A percentile compares a stretch with the other conserved stretches of the same genome.
These are phyloP conservation scores for Cladosporium sp. DNA, from an alignment of 2,329 filamentous ascomycete species.

Conservation along the genomic window DNA sequence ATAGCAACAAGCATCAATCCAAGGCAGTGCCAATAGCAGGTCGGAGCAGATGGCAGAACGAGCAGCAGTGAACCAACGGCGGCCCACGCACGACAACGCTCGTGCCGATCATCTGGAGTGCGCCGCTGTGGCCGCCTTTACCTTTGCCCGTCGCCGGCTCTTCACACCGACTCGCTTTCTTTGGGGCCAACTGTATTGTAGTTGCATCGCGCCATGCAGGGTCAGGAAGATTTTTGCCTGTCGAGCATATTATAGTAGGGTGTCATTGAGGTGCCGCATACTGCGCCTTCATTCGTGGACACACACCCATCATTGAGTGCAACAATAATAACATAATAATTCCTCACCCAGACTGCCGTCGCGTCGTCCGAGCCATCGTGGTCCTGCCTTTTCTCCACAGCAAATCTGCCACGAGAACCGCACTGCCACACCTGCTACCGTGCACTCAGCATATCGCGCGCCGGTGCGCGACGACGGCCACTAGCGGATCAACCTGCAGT, in stretches of 20 bases:
- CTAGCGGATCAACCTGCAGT: constrained; percentile 17
- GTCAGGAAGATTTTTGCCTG: constrained; percentile 3
- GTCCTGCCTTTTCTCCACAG: constrained; percentile 11
- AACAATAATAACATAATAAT: neutral
- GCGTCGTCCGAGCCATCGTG: constrained; percentile 1
- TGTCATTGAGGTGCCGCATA: neutral
- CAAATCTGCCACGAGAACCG: constrained; percentile 15
- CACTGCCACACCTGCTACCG: constrained; percentile 16
- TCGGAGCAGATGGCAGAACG: neutral
- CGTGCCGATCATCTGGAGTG: constrained; percentile 9
- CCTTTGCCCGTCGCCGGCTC: constrained; percentile 8
- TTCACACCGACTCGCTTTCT: constrained; percentile 20
- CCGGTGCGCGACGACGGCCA: constrained; percentile 10
- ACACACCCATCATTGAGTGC: neutral
- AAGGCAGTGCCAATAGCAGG: neutral
- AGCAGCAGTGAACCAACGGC: constrained; percentile 7
- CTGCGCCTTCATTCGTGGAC: neutral
- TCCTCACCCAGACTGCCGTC: neutral
- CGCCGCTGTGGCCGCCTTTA: neutral
- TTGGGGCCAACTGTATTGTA: constrained; percentile 7
- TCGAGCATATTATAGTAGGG: neutral
- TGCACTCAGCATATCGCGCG: neutral
- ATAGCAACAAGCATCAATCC: neutral
- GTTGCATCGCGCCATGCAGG: constrained; percentile 17
- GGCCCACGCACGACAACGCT: constrained; percentile 15